Base-by-base conservation (phyloP, 768 basidiomycete species). In the Russula virescens region DNA sequence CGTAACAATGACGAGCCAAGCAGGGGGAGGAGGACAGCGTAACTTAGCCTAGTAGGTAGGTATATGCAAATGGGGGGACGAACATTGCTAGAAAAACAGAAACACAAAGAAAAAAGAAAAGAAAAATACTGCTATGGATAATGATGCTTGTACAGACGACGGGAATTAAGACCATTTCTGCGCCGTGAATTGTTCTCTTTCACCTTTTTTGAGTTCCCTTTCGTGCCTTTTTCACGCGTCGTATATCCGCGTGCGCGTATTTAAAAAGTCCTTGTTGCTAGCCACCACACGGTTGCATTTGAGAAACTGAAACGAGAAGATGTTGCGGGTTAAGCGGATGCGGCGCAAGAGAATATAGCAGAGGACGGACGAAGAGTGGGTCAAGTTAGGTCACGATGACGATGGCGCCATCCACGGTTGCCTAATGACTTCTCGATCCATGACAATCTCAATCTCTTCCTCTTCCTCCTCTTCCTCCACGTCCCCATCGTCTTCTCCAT, bases 381-480 rank as follows among this genome's bases (percentile, higher is more conserved):
- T 50, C 49, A 50, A 8, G 23, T 48, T 13, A 11, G 19, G 25
- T 62, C 61, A 57, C 9, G 55, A 58, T 43, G 56, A 58, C 50
- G 61, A 42, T 23, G 64, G 38, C 16, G 49, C 47, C 50, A 62
- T 47, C 65, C 67, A 68, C n/a, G 61, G 40, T 52, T 53, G 66
- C 11, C 61, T 46, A 9, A 43, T 75, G n/a, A 74, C 74, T 61
- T 78, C 79, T 62, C 77, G 71, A 46, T 81, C 82, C 71, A 88
- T 80, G 43, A 88, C 86, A 66, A 88, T 85, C n/a, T 81, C 86
- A n/a, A 88, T 80, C 45, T 88, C 86, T 35, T 87, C 87, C n/a
- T 88, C 87, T 2, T 85, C 85, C 3, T 87, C 86, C 11, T 87
- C 84, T 3, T 84, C 81, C 14, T 74, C 77, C 34, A 75, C 76